These are phyloP conservation scores for Psidium guajava DNA, from an alignment of 345 rosid genomes.

Conservation along the genomic window DNA sequence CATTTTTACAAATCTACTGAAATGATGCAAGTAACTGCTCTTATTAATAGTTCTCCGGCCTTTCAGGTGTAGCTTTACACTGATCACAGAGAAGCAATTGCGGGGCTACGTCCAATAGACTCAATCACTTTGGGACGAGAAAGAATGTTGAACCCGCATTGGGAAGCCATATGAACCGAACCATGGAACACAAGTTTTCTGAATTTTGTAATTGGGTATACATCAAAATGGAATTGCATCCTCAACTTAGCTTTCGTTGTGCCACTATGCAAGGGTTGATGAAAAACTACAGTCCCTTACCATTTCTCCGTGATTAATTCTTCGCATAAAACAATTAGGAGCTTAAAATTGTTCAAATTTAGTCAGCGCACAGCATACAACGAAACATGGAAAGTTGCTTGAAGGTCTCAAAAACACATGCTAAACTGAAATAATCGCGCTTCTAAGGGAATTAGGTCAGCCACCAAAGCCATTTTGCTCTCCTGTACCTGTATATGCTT, in stretches of 20 bases:
- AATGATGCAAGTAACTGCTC: background rate
- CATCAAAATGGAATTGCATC: background rate
- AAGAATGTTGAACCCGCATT: background rate
- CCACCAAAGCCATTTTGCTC: background rate
- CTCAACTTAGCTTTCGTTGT: background rate
- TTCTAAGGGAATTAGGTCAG: background rate
- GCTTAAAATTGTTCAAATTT: background rate
- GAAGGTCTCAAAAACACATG: background rate
- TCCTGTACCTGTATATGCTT: background rate
- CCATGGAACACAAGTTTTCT: background rate
- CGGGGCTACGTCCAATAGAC: background rate
- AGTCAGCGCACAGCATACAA: background rate
- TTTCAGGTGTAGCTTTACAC: background rate
- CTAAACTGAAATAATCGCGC: background rate
- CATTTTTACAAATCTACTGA: background rate
- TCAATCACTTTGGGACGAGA: background rate
- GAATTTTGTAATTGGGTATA: background rate
- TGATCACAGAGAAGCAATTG: background rate
- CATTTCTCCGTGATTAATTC: background rate
- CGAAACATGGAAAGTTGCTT: background rate
- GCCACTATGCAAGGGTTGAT: background rate
- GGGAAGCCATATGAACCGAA: background rate
- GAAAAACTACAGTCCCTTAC: background rate
- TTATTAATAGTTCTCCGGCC: background rate
- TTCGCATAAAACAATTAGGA: background rate